phyloP scores from a whole-genome alignment of 179 eudicot species.

The Vitellaria paradoxa region DNA sequence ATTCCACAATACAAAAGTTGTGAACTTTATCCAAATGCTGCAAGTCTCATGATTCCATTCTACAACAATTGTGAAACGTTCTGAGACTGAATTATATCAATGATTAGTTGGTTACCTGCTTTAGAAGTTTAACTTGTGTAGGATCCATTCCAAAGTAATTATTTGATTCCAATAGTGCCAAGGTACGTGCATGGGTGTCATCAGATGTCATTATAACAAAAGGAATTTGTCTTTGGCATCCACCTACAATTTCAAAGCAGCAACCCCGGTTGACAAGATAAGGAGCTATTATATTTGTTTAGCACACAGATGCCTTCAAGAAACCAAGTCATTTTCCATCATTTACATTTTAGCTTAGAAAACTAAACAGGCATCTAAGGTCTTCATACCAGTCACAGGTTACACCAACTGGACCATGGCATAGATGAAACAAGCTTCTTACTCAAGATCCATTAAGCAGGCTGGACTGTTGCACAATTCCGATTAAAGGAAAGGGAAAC shows the following conservation, averaged over 20 bases:
- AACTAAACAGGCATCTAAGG: background rate
- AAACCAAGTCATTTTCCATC: background rate
- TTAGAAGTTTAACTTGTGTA: constrained; percentile 74
- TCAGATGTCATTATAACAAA: constrained; percentile 96
- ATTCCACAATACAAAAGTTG: no score
- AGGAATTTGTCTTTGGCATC: constrained; percentile 58
- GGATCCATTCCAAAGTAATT: constrained; percentile 87
- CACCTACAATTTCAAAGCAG: constrained; percentile 47
- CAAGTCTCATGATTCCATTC: background rate
- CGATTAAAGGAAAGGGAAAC: background rate
- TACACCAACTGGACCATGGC: background rate
- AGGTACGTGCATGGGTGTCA: constrained; percentile 81
- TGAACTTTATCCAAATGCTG: background rate
- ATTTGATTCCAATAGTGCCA: constrained; percentile 69
- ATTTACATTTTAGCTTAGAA: background rate
- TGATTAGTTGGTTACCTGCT: constrained; percentile 56
- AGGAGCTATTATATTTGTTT: constrained; percentile 9
- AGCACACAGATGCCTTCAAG: background rate
- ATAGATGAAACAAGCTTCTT: background rate
- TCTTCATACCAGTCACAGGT: background rate
- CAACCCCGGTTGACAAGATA: background rate
- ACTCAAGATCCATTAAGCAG: background rate
- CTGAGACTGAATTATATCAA: background rate
- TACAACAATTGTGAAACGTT: background rate
- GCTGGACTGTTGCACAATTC: background rate